A percentile compares a stretch with the other conserved stretches of the same genome.
These are phyloP conservation scores for Cryptosporidium meleagridis DNA, from an alignment of 169 alveolate genomes.

Conservation along the genomic window DNA sequence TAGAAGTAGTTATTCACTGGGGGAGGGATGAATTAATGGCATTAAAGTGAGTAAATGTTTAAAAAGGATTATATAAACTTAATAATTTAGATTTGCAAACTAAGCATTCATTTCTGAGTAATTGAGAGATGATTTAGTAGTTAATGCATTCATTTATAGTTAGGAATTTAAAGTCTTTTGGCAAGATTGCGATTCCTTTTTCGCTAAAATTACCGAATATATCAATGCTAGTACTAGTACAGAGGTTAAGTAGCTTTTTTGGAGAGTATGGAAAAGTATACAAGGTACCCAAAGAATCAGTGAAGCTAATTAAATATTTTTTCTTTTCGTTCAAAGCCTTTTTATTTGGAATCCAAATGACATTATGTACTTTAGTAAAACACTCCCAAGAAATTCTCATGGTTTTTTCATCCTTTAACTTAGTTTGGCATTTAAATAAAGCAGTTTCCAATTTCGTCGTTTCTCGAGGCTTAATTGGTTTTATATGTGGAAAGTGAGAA, in stretches of 20 bases:
- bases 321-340: background rate
- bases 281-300: constrained; percentile 44
- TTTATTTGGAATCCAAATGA: constrained; percentile 56
- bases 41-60: background rate
- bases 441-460: background rate
- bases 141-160: constrained; percentile 34
- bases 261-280: constrained; percentile 38
- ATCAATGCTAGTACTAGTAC: constrained; percentile 47
- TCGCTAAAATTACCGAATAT: constrained; percentile 6
- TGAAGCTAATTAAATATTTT: constrained; percentile 9
- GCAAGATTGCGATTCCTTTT: background rate
- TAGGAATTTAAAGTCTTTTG: constrained; percentile 38
- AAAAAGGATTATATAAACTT: background rate
- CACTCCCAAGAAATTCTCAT: constrained; percentile 51
- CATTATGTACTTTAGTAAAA: constrained; percentile 17
- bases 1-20: background rate
- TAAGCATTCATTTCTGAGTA: too few species aligned
- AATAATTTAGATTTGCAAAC: background rate
- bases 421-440: constrained; percentile 23
- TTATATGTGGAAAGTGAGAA: background rate
- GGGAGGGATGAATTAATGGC: background rate
- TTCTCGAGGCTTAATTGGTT: background rate
- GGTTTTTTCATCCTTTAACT: background rate
- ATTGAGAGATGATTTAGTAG: background rate
- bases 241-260: constrained; percentile 27